phyloP scores from a whole-genome alignment of 495 filamentous ascomycete genomes.

The Hyaloscypha variabilis region DNA sequence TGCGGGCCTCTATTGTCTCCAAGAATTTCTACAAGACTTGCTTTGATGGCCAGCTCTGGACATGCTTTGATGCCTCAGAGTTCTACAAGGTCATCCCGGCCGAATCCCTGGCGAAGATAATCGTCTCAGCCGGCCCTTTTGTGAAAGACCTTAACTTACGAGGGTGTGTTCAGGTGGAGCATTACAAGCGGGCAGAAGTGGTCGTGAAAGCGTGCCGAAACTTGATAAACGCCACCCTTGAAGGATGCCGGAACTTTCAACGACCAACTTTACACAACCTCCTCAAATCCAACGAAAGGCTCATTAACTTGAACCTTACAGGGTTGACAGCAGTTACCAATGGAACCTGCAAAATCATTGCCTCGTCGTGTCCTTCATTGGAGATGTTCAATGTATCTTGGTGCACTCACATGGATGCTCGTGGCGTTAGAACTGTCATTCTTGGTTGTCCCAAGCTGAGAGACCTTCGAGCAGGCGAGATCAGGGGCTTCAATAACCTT shows the following conservation, averaged over 20 bases:
- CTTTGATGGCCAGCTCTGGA: constrained; percentile 95
- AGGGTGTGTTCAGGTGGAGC: constrained; percentile 66
- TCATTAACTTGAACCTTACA: constrained; percentile 83
- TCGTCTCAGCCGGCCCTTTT: constrained; percentile 84
- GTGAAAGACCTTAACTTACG: constrained; percentile 82
- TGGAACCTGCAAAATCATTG: constrained; percentile 83
- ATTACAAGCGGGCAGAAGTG: constrained; percentile 74
- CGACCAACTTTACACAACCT: constrained; percentile 77
- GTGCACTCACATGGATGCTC: constrained; percentile 84
- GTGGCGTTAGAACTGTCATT: constrained; percentile 75
- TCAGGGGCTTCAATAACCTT: constrained; percentile 74
- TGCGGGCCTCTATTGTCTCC: constrained; percentile 79
- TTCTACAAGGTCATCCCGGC: constrained; percentile 89
- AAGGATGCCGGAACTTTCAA: constrained; percentile 84
- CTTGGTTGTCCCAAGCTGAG: constrained; percentile 70
- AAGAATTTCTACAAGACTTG: constrained; percentile 83
- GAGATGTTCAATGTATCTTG: constrained; percentile 87
- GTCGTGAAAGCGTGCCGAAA: constrained; percentile 83
- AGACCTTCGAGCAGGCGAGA: constrained; percentile 83
- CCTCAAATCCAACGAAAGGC: constrained; percentile 71
- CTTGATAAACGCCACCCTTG: constrained; percentile 81
- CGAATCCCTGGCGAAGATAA: constrained; percentile 80
- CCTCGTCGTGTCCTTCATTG: constrained; percentile 77
- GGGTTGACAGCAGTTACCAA: constrained; percentile 82
- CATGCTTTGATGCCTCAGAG: constrained; percentile 76